A percentile compares a stretch with the other conserved stretches of the same genome.
phyloP scores from a whole-genome alignment of 768 basidiomycete species.

The Hydnum rufescens region DNA sequence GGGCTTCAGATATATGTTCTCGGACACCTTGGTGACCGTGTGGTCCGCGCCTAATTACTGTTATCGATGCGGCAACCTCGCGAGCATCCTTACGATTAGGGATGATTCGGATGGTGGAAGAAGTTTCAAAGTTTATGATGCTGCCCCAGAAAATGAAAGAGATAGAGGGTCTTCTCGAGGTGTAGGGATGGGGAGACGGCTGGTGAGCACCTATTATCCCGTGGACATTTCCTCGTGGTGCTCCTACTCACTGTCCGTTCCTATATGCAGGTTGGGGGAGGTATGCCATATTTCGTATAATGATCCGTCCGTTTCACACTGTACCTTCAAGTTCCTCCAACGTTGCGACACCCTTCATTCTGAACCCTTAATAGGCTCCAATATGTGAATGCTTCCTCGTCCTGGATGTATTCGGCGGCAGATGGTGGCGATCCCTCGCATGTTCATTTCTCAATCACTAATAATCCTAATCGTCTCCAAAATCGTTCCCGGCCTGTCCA shows the following conservation, averaged over 20 bases:
- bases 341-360: no score
- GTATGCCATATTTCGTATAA: constrained; percentile 37
- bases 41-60: constrained; percentile 89
- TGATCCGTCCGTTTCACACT: no score
- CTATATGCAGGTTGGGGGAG: constrained; percentile 20
- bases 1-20: constrained; percentile 32
- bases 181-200: constrained; percentile 40
- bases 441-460: no score
- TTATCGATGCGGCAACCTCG: constrained; percentile 74
- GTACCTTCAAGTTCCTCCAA: no score
- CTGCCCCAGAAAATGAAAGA: constrained; percentile 74
- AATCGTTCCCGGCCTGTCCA: background rate
- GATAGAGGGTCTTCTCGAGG: constrained; percentile 57
- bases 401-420: no score
- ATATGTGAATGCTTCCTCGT: no score
- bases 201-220: background rate
- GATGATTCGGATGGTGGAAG: constrained; percentile 34
- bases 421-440: background rate
- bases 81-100: constrained; percentile 70
- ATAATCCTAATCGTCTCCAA: no score
- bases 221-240: background rate
- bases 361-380: no score
- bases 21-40: constrained; percentile 48
- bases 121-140: constrained; percentile 66
- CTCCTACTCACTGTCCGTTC: background rate